Conservation (phyloP, 208 protist genomes). For the Tritrichomonas foetus region DNA sequence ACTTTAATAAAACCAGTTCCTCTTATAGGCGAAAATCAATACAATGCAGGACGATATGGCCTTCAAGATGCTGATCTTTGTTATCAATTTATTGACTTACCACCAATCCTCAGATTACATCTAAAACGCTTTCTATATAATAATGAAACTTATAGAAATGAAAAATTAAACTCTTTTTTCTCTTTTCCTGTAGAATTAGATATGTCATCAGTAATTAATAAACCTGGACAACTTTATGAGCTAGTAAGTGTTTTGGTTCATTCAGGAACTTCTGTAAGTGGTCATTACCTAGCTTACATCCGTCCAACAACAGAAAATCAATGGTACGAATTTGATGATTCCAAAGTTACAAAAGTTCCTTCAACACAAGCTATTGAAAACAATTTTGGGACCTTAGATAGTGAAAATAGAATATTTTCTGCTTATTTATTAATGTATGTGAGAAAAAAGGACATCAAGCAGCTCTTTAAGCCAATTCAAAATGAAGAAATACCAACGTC, state of each 20-base stretch:
- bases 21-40: slow-evolving; percentile 50
- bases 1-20: neutral
- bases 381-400: neutral
- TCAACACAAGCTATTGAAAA: neutral
- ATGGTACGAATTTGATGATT: slow-evolving; percentile 2
- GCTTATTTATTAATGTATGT: slow-evolving; percentile 8
- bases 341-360: slow-evolving; percentile 1
- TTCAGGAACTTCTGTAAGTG: neutral
- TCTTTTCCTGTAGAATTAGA: neutral
- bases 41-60: slow-evolving; percentile 69
- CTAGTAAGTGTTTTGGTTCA: neutral
- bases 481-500: neutral
- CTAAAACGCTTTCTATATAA: neutral
- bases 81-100: neutral
- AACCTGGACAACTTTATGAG: slow-evolving; percentile 29
- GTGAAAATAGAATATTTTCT: neutral
- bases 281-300: neutral
- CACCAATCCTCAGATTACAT: neutral
- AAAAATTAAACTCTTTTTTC: neutral
- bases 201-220: neutral
- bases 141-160: neutral
- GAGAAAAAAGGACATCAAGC: neutral
- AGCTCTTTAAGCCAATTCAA: neutral
- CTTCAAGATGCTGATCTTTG: slow-evolving; percentile 70
- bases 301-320: neutral